Conservation (phyloP, 345 rosid genomes). For the Viola odorata region DNA sequence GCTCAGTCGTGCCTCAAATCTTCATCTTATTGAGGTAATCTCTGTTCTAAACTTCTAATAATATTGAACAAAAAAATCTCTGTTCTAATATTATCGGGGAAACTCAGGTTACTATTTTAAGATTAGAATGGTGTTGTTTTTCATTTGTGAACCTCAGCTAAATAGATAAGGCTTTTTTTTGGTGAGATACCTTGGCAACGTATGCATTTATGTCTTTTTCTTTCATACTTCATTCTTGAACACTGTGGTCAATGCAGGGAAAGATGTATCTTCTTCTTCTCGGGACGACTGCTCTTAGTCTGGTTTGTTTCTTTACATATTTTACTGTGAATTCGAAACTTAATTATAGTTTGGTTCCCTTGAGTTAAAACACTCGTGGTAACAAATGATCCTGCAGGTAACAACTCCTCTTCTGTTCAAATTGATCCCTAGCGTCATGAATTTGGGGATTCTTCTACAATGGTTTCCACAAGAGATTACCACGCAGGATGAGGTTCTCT, state of each 20-base stretch:
- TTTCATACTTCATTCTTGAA: not conserved
- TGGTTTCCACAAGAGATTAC: slow-evolving; percentile 76
- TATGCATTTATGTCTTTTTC: not conserved
- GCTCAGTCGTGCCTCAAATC: slow-evolving; percentile 88
- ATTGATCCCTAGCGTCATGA: slow-evolving; percentile 75
- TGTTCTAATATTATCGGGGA: not conserved
- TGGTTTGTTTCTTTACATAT: slow-evolving; percentile 40
- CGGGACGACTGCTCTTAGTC: slow-evolving; percentile 95
- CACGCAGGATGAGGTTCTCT: slow-evolving; percentile 54
- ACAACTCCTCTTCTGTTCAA: slow-evolving; percentile 89
- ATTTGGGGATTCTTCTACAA: slow-evolving; percentile 73
- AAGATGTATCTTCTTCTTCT: slow-evolving; percentile 99
- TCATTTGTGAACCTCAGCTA: not conserved
- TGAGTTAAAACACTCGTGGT: slow-evolving; percentile 9
- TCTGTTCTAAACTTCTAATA: slow-evolving; percentile 15
- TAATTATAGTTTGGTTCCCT: slow-evolving; percentile 1
- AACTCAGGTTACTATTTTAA: not conserved
- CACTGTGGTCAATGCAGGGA: slow-evolving; percentile 45
- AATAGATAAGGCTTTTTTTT: not conserved
- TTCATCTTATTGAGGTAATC: slow-evolving; percentile 79
- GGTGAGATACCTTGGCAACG: not conserved
- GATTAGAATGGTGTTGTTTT: not conserved
- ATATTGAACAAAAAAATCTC: not conserved
- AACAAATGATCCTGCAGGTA: slow-evolving; percentile 45
- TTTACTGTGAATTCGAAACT: not conserved